These are phyloP conservation scores for Ogataea ganodermae DNA, from an alignment of 805 yeast genomes.

Conservation along the genomic window DNA sequence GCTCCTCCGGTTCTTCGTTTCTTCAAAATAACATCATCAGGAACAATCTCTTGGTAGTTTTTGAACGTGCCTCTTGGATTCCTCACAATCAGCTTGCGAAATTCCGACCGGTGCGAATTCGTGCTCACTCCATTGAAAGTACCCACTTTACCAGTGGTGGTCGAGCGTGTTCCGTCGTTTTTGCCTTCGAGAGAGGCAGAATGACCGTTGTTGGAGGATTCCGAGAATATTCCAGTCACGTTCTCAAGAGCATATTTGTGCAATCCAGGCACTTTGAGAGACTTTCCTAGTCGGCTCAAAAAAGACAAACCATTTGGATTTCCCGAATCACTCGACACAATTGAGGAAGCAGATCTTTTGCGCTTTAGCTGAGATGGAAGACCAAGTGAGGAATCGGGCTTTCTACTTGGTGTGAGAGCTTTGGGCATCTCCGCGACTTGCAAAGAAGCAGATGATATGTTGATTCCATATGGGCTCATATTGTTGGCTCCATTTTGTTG, in stretches of 20 bases:
- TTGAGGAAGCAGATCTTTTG: conserved; percentile 26
- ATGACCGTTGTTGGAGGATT: conserved; percentile 9
- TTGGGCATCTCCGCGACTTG: conserved; percentile 32
- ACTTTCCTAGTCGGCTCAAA: conserved; percentile 21
- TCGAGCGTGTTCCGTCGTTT: too few relatives aligned
- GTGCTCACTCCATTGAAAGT: conserved; percentile 1
- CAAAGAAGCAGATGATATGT: conserved; percentile 17
- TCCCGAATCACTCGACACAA: conserved; percentile 14
- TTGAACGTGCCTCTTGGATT: conserved; percentile 28
- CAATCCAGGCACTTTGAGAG: conserved; percentile 24
- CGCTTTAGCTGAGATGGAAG: conserved; percentile 22
- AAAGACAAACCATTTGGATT: conserved; percentile 15
- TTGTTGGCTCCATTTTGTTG: conserved; percentile 7
- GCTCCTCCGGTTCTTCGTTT: neutral
- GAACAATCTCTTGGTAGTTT: conserved; percentile 33
- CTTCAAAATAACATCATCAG: conserved; percentile 30
- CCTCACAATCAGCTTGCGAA: conserved; percentile 29
- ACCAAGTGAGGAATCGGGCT: conserved; percentile 4
- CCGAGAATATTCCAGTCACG: conserved; percentile 36
- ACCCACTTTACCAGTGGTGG: neutral
- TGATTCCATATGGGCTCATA: conserved; percentile 31
- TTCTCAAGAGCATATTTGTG: conserved; percentile 26
- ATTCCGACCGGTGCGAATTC: conserved; percentile 24
- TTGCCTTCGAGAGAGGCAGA: neutral
- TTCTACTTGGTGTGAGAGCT: conserved; percentile 27